Evolutionary conservation across 2,329 filamentous ascomycete species (phyloP).

Genomic region (Fusarium metavorans): DNA sequence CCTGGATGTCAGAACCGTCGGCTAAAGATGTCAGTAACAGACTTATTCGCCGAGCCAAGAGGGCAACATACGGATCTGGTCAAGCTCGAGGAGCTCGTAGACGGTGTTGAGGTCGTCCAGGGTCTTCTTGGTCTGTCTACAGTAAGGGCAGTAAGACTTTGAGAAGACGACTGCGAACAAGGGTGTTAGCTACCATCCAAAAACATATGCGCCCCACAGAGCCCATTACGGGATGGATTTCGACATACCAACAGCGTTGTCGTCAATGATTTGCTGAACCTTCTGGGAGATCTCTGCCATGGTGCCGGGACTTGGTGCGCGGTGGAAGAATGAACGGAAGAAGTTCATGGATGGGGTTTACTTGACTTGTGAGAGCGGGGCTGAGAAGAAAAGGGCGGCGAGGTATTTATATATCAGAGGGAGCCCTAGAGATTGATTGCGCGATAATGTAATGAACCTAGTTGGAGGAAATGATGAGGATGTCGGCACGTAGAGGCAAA

Average conservation of each 20-base stretch:
- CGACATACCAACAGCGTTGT: slow-evolving; percentile 82
- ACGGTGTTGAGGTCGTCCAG: slow-evolving; percentile 78
- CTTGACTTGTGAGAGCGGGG: not conserved
- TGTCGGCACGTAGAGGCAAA: not conserved
- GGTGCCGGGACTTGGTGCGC: slow-evolving; percentile 69
- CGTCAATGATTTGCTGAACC: slow-evolving; percentile 87
- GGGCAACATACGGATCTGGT: slow-evolving; percentile 78
- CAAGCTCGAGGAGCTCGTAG: slow-evolving; percentile 83
- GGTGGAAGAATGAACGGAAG: slow-evolving; percentile 77
- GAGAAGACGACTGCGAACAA: slow-evolving; percentile 82
- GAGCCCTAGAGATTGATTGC: slow-evolving; percentile 24
- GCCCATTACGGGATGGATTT: not conserved
- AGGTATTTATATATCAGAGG: slow-evolving; percentile 36
- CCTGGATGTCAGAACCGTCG: slow-evolving; percentile 86
- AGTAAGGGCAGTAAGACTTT: slow-evolving; percentile 98
- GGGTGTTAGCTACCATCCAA: slow-evolving; percentile 4
- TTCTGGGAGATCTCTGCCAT: slow-evolving; percentile 89
- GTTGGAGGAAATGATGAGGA: not conserved
- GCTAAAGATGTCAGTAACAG: slow-evolving; percentile 61
- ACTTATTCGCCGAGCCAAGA: not conserved
- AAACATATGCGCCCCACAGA: slow-evolving; percentile 13
- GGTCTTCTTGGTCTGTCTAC: slow-evolving; percentile 80
- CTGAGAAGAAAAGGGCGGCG: slow-evolving; percentile 9
- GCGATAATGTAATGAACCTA: slow-evolving; percentile 12
- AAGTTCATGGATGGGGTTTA: slow-evolving; percentile 67